Evolutionary conservation across 768 basidiomycete genomes (phyloP).

Genomic region (Leccinum uliginosum): DNA sequence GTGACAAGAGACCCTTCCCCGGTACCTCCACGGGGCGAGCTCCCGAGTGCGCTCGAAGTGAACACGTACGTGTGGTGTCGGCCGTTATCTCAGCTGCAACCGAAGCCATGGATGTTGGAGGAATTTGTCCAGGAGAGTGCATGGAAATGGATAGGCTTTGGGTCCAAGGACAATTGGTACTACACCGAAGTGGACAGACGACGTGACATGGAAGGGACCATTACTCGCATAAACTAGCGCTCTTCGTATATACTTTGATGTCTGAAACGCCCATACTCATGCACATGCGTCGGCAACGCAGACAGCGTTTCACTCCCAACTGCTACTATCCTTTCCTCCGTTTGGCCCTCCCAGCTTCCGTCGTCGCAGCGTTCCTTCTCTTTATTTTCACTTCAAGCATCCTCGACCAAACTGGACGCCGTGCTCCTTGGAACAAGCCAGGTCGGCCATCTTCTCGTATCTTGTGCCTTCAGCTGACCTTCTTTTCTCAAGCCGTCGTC

Average conservation of each 20-base stretch:
- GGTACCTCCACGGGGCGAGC: slow-evolving; percentile 34
- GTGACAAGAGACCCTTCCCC: slow-evolving; percentile 41
- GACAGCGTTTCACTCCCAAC: neutral
- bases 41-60: slow-evolving; percentile 39
- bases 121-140: slow-evolving; percentile 73
- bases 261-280: slow-evolving; percentile 10
- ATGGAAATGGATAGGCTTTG: slow-evolving; percentile 68
- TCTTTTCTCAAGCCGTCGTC: neutral
- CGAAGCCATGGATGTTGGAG: slow-evolving; percentile 76
- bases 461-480: neutral
- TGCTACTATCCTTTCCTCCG: neutral
- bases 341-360: slow-evolving; percentile 28
- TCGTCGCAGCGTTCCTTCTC: slow-evolving; percentile 39
- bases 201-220: no score
- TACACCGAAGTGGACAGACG: slow-evolving; percentile 47
- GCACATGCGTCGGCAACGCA: neutral
- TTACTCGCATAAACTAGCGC: no score
- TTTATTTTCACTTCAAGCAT: slow-evolving; percentile 39
- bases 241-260: neutral
- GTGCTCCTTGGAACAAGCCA: slow-evolving; percentile 12
- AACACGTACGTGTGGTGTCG: slow-evolving; percentile 72
- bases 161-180: slow-evolving; percentile 33
- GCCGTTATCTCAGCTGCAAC: slow-evolving; percentile 40
- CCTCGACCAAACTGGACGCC: slow-evolving; percentile 4
- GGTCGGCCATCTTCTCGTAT: slow-evolving; percentile 1